Conservation (phyloP, 257 asterid species). For the Solanum bukasovii region DNA sequence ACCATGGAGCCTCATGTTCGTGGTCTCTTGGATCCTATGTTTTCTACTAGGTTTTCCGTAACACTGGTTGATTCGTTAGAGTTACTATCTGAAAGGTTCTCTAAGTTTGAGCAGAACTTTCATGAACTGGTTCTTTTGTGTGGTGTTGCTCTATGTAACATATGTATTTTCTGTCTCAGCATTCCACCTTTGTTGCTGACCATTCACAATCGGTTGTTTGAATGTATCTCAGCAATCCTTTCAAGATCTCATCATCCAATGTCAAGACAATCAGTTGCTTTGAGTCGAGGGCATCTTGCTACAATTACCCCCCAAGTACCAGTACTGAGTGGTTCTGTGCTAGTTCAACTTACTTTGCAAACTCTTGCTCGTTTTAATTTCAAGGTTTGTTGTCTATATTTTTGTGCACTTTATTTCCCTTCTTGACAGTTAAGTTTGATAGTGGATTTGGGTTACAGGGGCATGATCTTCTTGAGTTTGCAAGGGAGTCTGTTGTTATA, state of each 20-base stretch:
- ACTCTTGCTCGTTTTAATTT: conserved; percentile 81
- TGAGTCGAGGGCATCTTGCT: conserved; percentile 47
- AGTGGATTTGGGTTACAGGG: conserved; percentile 40
- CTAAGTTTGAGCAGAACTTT: background rate
- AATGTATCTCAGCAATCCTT: conserved; percentile 81
- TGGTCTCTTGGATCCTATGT: conserved; percentile 85
- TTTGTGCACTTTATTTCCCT: background rate
- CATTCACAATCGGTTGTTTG: conserved; percentile 25
- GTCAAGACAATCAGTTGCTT: conserved; percentile 45
- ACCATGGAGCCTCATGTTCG: conserved; percentile 78
- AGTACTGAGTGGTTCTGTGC: conserved; percentile 73
- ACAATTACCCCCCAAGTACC: conserved; percentile 53
- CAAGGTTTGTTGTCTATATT: conserved; percentile 40
- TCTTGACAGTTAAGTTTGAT: background rate
- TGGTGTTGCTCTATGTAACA: no score
- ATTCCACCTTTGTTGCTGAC: conserved; percentile 83
- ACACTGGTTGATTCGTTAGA: conserved; percentile 80
- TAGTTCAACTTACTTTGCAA: conserved; percentile 86
- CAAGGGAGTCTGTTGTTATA: conserved; percentile 72
- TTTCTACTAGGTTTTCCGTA: conserved; percentile 69
- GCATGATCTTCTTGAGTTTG: conserved; percentile 91
- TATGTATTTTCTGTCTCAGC: conserved; percentile 26
- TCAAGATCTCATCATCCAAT: conserved; percentile 61
- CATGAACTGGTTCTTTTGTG: background rate
- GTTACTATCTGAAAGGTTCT: conserved; percentile 66